phyloP scores from a whole-genome alignment of 2,329 filamentous ascomycete genomes.

The Arthrobotrys pseudoclavata region DNA sequence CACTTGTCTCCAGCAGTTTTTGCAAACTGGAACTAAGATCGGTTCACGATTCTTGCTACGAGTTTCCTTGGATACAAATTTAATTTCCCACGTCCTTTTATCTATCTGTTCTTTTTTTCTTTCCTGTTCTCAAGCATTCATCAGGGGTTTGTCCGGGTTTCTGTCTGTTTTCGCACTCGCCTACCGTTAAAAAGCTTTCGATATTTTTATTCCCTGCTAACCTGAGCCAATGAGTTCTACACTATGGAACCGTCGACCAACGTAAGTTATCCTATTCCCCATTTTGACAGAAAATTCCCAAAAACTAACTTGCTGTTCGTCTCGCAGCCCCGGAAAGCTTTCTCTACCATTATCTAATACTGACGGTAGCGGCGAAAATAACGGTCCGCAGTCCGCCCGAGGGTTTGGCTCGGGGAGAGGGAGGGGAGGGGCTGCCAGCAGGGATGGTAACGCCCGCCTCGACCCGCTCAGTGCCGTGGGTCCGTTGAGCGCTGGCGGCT shows the following conservation, averaged over 20 bases:
- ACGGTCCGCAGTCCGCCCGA: conserved; percentile 42
- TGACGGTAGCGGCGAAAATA: conserved; percentile 27
- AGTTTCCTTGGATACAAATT: conserved; percentile 25
- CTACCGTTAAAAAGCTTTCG: conserved; percentile 26
- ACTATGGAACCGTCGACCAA: conserved; percentile 57
- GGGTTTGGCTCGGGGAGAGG: conserved; percentile 48
- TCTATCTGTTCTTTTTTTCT: not conserved
- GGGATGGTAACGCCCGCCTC: conserved; percentile 51
- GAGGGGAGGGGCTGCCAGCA: conserved; percentile 36
- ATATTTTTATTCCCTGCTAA: conserved; percentile 19
- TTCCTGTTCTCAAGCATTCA: conserved; percentile 27
- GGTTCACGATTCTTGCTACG: conserved; percentile 23
- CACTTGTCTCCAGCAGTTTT: conserved; percentile 15
- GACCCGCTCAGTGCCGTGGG: conserved; percentile 53
- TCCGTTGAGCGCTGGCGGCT: conserved; percentile 54
- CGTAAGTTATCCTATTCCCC: conserved; percentile 21
- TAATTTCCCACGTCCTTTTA: conserved; percentile 11
- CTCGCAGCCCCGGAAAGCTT: conserved; percentile 51
- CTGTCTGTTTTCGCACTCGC: conserved; percentile 12
- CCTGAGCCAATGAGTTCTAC: conserved; percentile 56
- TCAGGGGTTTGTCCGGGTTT: conserved; percentile 24
- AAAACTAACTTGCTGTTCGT: conserved; percentile 9
- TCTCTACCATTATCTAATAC: conserved; percentile 44
- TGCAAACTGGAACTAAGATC: conserved; percentile 11
- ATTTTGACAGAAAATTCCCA: not conserved